These are phyloP conservation scores for Spiromastix sp. DNA, from an alignment of 2,329 filamentous ascomycete genomes.

Conservation along the genomic window DNA sequence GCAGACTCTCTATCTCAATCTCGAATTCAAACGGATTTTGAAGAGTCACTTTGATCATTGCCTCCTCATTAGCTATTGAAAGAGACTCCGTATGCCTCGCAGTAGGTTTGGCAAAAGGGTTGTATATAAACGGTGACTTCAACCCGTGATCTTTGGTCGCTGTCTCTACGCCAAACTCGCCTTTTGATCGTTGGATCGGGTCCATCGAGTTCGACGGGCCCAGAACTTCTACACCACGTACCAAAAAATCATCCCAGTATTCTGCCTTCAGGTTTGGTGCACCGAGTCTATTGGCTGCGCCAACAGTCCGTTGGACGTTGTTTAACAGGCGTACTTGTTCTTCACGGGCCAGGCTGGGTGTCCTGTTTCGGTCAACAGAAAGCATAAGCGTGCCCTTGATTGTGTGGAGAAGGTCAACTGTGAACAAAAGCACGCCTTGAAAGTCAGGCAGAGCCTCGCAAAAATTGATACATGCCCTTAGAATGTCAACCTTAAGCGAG, in stretches of 20 bases:
- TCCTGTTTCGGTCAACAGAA: slow-evolving; percentile 53
- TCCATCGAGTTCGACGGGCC: slow-evolving; percentile 48
- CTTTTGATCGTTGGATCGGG: slow-evolving; percentile 54
- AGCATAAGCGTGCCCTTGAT: slow-evolving; percentile 67
- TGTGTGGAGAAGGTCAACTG: slow-evolving; percentile 70
- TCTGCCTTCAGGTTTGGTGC: slow-evolving; percentile 61
- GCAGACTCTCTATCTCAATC: slow-evolving; percentile 74
- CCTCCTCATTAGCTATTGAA: slow-evolving; percentile 67
- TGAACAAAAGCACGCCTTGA: slow-evolving; percentile 77
- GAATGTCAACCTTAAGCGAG: slow-evolving; percentile 71
- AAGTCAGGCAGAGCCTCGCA: slow-evolving; percentile 92
- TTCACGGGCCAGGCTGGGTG: slow-evolving; percentile 62
- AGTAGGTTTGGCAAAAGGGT: slow-evolving; percentile 70
- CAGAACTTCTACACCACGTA: slow-evolving; percentile 66
- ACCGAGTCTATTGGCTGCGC: slow-evolving; percentile 65
- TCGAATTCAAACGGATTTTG: slow-evolving; percentile 95
- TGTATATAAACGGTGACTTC: slow-evolving; percentile 84
- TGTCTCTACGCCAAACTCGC: slow-evolving; percentile 38
- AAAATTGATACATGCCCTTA: slow-evolving; percentile 84
- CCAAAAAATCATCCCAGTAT: slow-evolving; percentile 95
- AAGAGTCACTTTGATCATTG: slow-evolving; percentile 69
- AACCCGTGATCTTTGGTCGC: slow-evolving; percentile 28
- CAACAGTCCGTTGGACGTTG: slow-evolving; percentile 76
- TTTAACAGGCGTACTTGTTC: slow-evolving; percentile 78
- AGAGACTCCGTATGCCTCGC: slow-evolving; percentile 50